Evolutionary conservation across 345 rosid genomes (phyloP), one percentile per base, ranked within the genome.

Genomic region (Punica granatum): DNA sequence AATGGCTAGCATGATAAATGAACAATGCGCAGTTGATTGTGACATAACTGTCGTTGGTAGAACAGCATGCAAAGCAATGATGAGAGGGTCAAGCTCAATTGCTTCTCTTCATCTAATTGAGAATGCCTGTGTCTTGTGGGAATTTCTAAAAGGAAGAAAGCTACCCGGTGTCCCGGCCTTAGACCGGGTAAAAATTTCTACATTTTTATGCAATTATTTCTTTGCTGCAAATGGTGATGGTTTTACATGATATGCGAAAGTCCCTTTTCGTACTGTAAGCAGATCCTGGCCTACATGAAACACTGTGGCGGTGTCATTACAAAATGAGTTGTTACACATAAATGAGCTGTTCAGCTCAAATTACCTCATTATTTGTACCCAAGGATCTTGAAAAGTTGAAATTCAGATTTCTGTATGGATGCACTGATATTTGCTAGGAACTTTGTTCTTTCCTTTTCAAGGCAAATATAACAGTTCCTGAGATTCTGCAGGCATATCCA

Each of bases 151-250:
- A 69, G 83, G 83, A 78, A 78, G 83, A 77, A 84, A 72, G 70
- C 86, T 88, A 73, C 90, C 83, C 42, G 88, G 85, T 31, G 70
- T 88, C 46, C 48, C 75, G 80, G 83, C 88, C 70, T 82, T 88
- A 73, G 90, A 88, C 63, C 85, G 87, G 74, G 93, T 84, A 84
- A n/a, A n/a, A n/a, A 31, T 58, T 65, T 62, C 56, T 30, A 63
- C 37, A 69, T 37, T 67, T 64, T 74, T 42, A 32, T 63, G 25
- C 53, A n/a, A 42, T 66, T 53, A 32, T 23, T 69, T 66, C 51
- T 39, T 33, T 56, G 23, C 32, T 71, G 67, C 36, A 31, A 25
- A 51, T 51, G 10, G 58, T 51, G 58, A 51, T n/a, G 23, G 26
- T n/a, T n/a, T 51, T 51, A 28, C 33, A 30, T 30, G 61, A 30